Evolutionary conservation across 768 basidiomycete genomes (phyloP).

Genomic region (Amanita brunnescens): DNA sequence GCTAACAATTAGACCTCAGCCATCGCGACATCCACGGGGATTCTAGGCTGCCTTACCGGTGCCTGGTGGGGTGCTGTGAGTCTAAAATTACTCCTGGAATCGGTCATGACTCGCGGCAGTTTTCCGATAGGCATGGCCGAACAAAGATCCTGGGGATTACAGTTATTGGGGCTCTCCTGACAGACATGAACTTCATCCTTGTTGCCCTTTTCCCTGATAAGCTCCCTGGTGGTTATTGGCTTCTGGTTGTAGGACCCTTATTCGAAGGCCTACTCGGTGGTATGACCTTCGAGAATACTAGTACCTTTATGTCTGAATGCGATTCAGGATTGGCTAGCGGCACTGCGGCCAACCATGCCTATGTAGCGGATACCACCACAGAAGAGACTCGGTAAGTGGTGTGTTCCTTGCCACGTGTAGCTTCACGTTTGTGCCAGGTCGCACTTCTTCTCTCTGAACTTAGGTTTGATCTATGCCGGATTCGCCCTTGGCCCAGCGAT

Average conservation of each 20-base stretch:
- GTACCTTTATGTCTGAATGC: constrained; percentile 9
- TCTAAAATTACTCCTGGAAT: constrained; percentile 7
- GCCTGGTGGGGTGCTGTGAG: constrained; percentile 83
- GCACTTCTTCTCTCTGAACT: constrained; percentile 50
- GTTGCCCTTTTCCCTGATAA: constrained; percentile 48
- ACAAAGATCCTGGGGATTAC: constrained; percentile 54
- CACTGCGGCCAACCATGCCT: constrained; percentile 49
- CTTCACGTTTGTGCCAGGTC: constrained; percentile 33
- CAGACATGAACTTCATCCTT: constrained; percentile 59
- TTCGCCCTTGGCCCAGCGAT: constrained; percentile 70
- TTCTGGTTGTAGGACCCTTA: constrained; percentile 55
- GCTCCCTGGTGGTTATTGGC: constrained; percentile 79
- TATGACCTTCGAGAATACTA: constrained; percentile 20
- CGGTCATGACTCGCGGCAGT: constrained; percentile 25
- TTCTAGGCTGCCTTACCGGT: constrained; percentile 69
- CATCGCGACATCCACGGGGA: constrained; percentile 56
- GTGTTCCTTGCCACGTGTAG: background rate
- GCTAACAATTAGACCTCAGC: constrained; percentile 25
- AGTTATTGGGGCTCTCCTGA: constrained; percentile 48
- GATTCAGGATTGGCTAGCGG: constrained; percentile 40
- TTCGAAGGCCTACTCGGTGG: constrained; percentile 71
- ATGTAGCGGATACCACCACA: constrained; percentile 59
- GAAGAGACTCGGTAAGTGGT: constrained; percentile 41
- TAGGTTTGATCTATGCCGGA: constrained; percentile 68
- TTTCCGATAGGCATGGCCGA: constrained; percentile 75